These are phyloP conservation scores for Trichosanthes truncata DNA, from an alignment of 306 rosid species.

Conservation along the genomic window DNA sequence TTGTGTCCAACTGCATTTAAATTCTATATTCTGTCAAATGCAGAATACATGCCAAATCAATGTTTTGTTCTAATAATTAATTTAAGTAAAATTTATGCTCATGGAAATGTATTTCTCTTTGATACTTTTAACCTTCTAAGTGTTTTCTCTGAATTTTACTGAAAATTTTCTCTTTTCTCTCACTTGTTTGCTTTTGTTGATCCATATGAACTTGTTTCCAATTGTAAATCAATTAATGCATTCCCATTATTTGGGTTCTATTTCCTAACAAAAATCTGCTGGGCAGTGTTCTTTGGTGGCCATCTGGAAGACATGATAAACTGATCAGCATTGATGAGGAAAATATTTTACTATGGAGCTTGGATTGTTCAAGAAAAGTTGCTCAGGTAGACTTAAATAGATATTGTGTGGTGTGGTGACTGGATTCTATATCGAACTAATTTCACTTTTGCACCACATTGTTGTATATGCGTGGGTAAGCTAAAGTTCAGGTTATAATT, in stretches of 20 bases:
- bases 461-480: not conserved
- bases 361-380: constrained; percentile 71
- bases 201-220: not conserved
- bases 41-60: not conserved
- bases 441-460: not conserved
- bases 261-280: not conserved
- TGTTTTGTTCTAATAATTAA: not conserved
- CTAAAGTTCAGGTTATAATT: not conserved
- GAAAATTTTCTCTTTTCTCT: not conserved
- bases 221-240: not conserved
- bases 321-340: constrained; percentile 82
- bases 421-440: constrained; percentile 2
- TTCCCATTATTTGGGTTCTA: not conserved
- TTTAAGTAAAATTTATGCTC: not conserved
- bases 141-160: not conserved
- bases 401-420: not conserved
- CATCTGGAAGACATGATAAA: constrained; percentile 86
- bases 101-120: not conserved
- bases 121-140: not conserved
- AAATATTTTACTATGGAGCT: constrained; percentile 72
- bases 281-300: constrained; percentile 92
- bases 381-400: constrained; percentile 53
- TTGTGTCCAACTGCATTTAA: not conserved
- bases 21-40: not conserved
- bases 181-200: not conserved